Evolutionary conservation across 371 early-diverging fungal species (phyloP), one percentile per base, ranked within the genome.

Genomic region (Zychaea mexicana): DNA sequence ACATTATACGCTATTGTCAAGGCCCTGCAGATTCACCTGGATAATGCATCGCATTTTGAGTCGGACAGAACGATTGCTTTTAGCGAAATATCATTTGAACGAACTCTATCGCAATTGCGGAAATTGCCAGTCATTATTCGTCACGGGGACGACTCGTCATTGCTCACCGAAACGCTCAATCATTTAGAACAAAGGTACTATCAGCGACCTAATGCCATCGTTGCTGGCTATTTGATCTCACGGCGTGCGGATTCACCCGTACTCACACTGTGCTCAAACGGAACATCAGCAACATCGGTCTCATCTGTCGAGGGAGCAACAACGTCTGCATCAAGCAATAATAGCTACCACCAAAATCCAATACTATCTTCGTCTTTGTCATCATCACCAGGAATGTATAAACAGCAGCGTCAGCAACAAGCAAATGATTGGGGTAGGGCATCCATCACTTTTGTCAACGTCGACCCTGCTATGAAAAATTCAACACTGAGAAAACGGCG

Each of bases 21-120:
- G 55, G 80, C 77, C 2, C 46, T 73, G 19, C 74, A 68, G n/a
- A 62, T 80, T n/a, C 80, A 80, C 58, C 57, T 79, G 9, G 67
- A 68, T 58, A 77, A 77, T 60, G 76, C 77, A 27, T 47, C 66
- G 0, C 65, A 33, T 31, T 54, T 67, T 7, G 52, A 52, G 15
- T 69, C 59, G 5, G 62, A 65, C 26, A 32, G 64, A 17, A 62
- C 54, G 22, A 66, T 64, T 28, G 61, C 66, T 24, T 65, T 68
- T 21, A 71, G 56, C 65, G 70, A 58, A 38, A 60, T 66, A 21
- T 49, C 32, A 26, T 65, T 65, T 53, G 65, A 65, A 36, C 47
- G 52, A 32, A 65, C 60, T 13, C 52, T 63, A 12, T n/a, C 39
- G 24, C 39, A 38, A 42, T 30, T 58, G 10, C 26, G 49, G n/a